Evolutionary conservation across 140 eudicot species (phyloP).

Genomic region (Senecio squalidus): DNA sequence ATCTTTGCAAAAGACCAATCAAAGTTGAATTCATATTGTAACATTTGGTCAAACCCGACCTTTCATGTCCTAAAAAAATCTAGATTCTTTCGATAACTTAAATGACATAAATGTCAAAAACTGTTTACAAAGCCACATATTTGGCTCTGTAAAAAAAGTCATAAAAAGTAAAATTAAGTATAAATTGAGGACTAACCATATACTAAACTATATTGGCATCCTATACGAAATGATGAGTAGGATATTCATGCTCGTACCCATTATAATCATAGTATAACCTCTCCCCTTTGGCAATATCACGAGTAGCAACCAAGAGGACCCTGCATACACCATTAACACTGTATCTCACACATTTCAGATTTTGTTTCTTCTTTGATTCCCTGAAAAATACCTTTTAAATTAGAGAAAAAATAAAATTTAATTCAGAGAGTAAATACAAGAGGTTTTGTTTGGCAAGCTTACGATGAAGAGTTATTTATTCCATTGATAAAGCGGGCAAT

Average conservation of each 20-base stretch:
- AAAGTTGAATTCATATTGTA: no score
- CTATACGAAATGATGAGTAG: conserved; percentile 84
- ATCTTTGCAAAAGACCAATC: no score
- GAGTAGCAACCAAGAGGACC: conserved; percentile 79
- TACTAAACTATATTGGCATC: conserved; percentile 16
- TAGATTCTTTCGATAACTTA: no score
- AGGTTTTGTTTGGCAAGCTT: conserved; percentile 30
- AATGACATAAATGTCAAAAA: conserved; percentile 12
- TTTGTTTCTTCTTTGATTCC: conserved; percentile 74
- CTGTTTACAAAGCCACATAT: conserved; percentile 9
- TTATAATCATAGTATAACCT: conserved; percentile 92
- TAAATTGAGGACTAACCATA: conserved; percentile 13
- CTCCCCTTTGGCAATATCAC: conserved; percentile 84
- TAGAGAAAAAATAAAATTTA: background rate
- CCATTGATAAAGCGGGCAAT: conserved; percentile 87
- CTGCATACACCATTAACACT: conserved; percentile 72
- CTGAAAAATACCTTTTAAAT: conserved; percentile 37
- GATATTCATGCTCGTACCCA: conserved; percentile 88
- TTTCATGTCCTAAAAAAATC: no score
- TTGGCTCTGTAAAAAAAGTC: conserved; percentile 8
- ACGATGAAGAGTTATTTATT: conserved; percentile 75
- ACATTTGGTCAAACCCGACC: no score
- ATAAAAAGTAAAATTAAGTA: conserved; percentile 1
- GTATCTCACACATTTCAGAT: conserved; percentile 83
- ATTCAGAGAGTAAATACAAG: background rate